Evolutionary conservation across 805 yeast species (phyloP).

Genomic region (Pichia manshurica): DNA sequence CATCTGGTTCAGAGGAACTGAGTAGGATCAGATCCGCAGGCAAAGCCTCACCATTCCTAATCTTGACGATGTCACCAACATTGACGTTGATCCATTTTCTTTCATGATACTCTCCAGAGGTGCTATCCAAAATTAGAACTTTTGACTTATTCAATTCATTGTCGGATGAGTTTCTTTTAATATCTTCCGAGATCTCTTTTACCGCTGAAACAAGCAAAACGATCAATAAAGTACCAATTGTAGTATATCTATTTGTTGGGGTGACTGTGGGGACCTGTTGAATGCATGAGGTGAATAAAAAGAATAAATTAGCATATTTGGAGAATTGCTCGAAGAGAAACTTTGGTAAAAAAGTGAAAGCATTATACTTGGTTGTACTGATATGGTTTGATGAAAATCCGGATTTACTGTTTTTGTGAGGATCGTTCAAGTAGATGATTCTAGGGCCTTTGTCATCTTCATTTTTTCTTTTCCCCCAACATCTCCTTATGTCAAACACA

Average conservation of each 20-base stretch:
- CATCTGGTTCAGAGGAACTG: conserved; percentile 96
- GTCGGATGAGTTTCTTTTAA: conserved; percentile 84
- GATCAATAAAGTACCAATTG: conserved; percentile 81
- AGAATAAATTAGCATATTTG: conserved; percentile 92
- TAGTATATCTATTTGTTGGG: conserved; percentile 93
- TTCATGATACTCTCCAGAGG: conserved; percentile 53
- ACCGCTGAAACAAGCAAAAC: conserved; percentile 88
- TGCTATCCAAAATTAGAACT: conserved; percentile 56
- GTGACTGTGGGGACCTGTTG: conserved; percentile 97
- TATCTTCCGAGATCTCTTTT: conserved; percentile 86
- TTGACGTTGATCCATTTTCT: conserved; percentile 81
- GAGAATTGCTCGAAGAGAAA: conserved; percentile 95
- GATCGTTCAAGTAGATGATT: conserved; percentile 62
- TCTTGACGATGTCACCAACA: conserved; percentile 87
- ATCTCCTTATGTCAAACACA: conserved; percentile 27
- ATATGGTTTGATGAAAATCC: conserved; percentile 77
- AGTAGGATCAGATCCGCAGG: conserved; percentile 89
- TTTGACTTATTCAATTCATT: conserved; percentile 74
- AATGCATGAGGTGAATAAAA: conserved; percentile 82
- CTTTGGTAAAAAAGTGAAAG: conserved; percentile 90
- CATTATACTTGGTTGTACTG: conserved; percentile 91
- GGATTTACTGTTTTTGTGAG: conserved; percentile 44
- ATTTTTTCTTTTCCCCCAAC: conserved; percentile 17
- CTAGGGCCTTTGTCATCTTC: conserved; percentile 44
- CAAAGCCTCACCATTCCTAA: conserved; percentile 79